Percentiles rank a stretch among this genome's conserved stretches.
Evolutionary conservation across 768 basidiomycete species (phyloP).

Genomic region (Lentinula sp.): DNA sequence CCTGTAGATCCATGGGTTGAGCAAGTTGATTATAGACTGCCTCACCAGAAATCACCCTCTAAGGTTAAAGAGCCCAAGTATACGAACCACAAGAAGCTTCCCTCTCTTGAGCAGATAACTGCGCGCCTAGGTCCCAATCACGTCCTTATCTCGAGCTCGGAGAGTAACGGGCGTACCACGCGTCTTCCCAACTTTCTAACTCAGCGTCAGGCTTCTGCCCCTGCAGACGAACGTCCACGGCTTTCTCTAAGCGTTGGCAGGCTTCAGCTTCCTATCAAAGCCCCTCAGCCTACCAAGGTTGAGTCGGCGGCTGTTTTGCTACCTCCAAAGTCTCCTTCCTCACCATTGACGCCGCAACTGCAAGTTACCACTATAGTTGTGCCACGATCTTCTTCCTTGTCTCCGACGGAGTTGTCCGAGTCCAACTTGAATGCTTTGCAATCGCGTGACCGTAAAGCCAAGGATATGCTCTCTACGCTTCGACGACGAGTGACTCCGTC

Average conservation of each 20-base stretch:
- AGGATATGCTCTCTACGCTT: slow-evolving; percentile 62
- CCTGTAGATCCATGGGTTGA: slow-evolving; percentile 51
- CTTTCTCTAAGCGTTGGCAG: slow-evolving; percentile 32
- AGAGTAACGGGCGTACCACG: slow-evolving; percentile 14
- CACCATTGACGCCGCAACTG: slow-evolving; percentile 33
- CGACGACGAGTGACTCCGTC: slow-evolving; percentile 43
- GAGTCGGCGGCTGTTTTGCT: slow-evolving; percentile 19
- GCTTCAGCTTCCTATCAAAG: slow-evolving; percentile 34
- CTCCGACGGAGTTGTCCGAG: slow-evolving; percentile 45
- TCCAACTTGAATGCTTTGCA: slow-evolving; percentile 44
- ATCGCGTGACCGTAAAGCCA: slow-evolving; percentile 49
- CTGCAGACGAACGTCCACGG: slow-evolving; percentile 14
- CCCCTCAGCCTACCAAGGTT: slow-evolving; percentile 18
- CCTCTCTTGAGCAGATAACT: slow-evolving; percentile 74
- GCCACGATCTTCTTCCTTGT: slow-evolving; percentile 35
- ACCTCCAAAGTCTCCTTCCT: slow-evolving; percentile 27
- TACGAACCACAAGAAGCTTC: slow-evolving; percentile 27
- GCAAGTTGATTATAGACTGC: slow-evolving; percentile 55
- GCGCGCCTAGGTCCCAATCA: slow-evolving; percentile 46
- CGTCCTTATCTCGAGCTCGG: slow-evolving; percentile 18
- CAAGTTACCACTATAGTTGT: slow-evolving; percentile 44
- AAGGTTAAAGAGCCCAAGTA: slow-evolving; percentile 8
- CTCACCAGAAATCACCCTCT: slow-evolving; percentile 14
- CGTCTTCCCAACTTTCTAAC: slow-evolving; percentile 29
- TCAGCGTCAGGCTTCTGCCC: slow-evolving; percentile 7